phyloP scores from a whole-genome alignment of 768 basidiomycete species.

The Agaricus bisporus region DNA sequence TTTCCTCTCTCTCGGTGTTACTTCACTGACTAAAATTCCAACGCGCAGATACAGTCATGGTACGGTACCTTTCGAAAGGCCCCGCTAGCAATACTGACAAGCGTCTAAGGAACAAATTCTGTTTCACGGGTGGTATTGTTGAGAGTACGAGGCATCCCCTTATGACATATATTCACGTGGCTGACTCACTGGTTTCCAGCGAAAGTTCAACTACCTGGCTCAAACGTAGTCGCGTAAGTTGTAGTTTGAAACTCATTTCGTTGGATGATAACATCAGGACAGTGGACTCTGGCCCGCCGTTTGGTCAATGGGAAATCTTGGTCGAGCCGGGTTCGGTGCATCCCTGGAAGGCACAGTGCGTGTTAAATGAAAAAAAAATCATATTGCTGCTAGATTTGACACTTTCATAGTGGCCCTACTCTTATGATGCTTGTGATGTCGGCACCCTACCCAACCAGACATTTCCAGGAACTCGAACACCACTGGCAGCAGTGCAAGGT shows the following conservation, averaged over 20 bases:
- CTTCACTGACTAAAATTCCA: conserved; percentile 7
- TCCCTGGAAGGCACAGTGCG: conserved; percentile 53
- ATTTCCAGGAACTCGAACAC: conserved; percentile 43
- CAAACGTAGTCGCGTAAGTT: conserved; percentile 34
- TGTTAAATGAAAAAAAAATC: neutral
- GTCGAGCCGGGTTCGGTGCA: conserved; percentile 22
- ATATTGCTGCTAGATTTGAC: neutral
- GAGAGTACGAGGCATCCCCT: conserved; percentile 31
- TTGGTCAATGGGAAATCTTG: conserved; percentile 77
- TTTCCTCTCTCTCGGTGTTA: conserved; percentile 21
- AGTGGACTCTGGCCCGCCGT: conserved; percentile 77
- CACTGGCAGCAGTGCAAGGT: conserved; percentile 35
- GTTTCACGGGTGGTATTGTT: conserved; percentile 89
- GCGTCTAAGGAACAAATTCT: conserved; percentile 94
- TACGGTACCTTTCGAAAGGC: neutral
- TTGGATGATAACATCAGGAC: neutral
- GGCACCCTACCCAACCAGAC: conserved; percentile 79
- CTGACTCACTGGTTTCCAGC: conserved; percentile 23
- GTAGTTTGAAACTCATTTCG: neutral
- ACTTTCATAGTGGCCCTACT: conserved; percentile 50
- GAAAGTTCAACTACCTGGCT: conserved; percentile 69
- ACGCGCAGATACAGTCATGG: conserved; percentile 26
- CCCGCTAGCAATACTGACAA: conserved; percentile 16
- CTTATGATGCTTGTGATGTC: conserved; percentile 70
- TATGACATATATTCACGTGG: neutral